phyloP scores from a whole-genome alignment of 805 yeast species.

The Hanseniaspora thailandica region DNA sequence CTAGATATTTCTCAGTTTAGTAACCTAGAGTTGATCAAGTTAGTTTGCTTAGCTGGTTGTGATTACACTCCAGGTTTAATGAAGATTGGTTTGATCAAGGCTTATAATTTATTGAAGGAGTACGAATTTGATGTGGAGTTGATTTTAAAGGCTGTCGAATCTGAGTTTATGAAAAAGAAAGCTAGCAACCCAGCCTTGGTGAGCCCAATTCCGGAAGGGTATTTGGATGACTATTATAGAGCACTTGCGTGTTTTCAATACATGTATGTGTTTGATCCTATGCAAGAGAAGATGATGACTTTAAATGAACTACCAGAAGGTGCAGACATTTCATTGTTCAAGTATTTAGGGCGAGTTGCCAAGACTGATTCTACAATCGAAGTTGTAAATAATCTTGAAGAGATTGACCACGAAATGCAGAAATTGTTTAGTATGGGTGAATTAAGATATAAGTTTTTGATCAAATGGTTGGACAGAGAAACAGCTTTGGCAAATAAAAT shows the following conservation, averaged over 20 bases:
- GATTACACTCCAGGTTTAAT: slow-evolving; percentile 85
- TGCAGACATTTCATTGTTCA: slow-evolving; percentile 22
- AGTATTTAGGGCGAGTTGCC: slow-evolving; percentile 33
- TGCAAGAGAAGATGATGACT: slow-evolving; percentile 36
- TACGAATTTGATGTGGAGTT: slow-evolving; percentile 20
- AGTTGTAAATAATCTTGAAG: slow-evolving; percentile 24
- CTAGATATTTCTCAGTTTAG: slow-evolving; percentile 42
- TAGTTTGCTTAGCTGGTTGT: slow-evolving; percentile 91
- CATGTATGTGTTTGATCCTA: slow-evolving; percentile 78
- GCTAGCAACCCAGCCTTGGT: slow-evolving; percentile 53
- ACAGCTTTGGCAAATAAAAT: background rate
- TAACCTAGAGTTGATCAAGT: slow-evolving; percentile 50
- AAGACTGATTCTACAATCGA: slow-evolving; percentile 11
- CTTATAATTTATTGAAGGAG: slow-evolving; percentile 47
- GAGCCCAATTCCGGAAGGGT: slow-evolving; percentile 41
- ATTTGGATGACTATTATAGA: slow-evolving; percentile 45
- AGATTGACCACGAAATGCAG: slow-evolving; percentile 39
- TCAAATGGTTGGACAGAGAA: slow-evolving; percentile 4
- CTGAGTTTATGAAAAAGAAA: slow-evolving; percentile 45
- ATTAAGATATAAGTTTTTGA: background rate
- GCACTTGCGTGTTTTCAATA: slow-evolving; percentile 73
- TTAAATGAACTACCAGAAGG: slow-evolving; percentile 45
- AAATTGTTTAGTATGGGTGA: slow-evolving; percentile 49
- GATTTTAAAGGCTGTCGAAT: slow-evolving; percentile 19
- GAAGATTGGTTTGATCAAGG: slow-evolving; percentile 69